A percentile compares a stretch with the other conserved stretches of the same genome.
Evolutionary conservation across 140 eudicot species (phyloP).

Genomic region (Cichorium intybus): DNA sequence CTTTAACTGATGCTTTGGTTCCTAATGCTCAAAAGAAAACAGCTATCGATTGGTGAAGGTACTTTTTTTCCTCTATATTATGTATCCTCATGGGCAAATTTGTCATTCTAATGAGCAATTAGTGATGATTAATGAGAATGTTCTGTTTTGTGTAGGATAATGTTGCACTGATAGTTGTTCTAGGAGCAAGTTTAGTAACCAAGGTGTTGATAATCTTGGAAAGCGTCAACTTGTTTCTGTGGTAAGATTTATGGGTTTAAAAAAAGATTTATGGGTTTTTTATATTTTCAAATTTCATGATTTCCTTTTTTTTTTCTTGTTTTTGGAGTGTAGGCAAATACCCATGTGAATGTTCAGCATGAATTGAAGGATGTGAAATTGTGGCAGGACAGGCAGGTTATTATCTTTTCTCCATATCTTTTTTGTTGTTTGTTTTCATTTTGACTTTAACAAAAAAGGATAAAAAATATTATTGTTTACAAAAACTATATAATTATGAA

Average conservation of each 20-base stretch:
- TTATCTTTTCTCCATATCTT: background rate
- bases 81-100: background rate
- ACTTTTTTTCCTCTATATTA: constrained; percentile 9
- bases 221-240: constrained; percentile 83
- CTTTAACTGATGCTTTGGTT: constrained; percentile 85
- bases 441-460: background rate
- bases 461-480: background rate
- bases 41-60: constrained; percentile 90
- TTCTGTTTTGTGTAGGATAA: constrained; percentile 52
- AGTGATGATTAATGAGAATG: no score
- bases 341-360: constrained; percentile 80
- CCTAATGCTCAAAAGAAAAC: constrained; percentile 82
- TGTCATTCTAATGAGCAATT: background rate
- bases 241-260: constrained; percentile 34
- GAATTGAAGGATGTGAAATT: constrained; percentile 88
- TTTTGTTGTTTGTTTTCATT: background rate
- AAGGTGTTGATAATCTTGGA: constrained; percentile 60
- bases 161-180: constrained; percentile 73
- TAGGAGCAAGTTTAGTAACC: constrained; percentile 81
- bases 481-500: constrained; percentile 11
- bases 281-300: background rate
- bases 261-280: background rate
- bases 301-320: background rate
- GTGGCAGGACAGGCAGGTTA: constrained; percentile 97
- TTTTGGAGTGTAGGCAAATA: constrained; percentile 63